Evolutionary conservation across 345 rosid species (phyloP), one percentile per base, ranked within the genome.

Genomic region (Isatis tinctoria): DNA sequence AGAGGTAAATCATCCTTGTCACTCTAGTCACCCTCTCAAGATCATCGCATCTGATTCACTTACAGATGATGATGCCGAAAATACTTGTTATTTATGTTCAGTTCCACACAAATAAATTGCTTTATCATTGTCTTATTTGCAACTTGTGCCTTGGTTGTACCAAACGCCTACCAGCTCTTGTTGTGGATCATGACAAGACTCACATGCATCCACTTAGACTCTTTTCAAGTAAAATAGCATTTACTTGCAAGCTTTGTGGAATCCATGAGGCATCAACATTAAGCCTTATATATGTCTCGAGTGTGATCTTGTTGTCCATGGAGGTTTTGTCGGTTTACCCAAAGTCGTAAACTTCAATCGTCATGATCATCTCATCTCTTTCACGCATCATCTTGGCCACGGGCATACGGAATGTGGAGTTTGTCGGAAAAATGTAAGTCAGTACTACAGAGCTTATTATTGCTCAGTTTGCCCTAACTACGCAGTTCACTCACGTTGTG

Each of bases 51-150:
- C 33, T 30, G 22, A 27, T 5, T 27, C 69, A 65, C 41, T 65
- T 32, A 8, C 3, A 1, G 53, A 11, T 30, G 40, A 56, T 12
- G 73, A 32, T n/a, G 40, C 12, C 12, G 13, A 41, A 0, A 18
- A 56, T 6, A 28, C 3, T n/a, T 69, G 73, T n/a, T 4, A 4
- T 56, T 40, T 56, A 2, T 69, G 73, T 40, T 26, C 3, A 2
- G 8, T 17, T 33, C 9, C 26, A 54, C 41, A 12, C n/a, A 10
- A 2, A 16, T 17, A 69, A 27, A 0, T 2, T 40, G 64, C 8
- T 69, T 26, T 57, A 57, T 57, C 65, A 30, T 30, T 69, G 74
- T 30, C 16, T 18, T 1, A 2, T 56, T 10, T 69, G 73, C 73
- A 69, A 69, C 6, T 69, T 30, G 28, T 41, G 63, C 8, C 13